Conservation (phyloP, 1,284 basidiomycete genomes). For the Fomitopsis betulina region DNA sequence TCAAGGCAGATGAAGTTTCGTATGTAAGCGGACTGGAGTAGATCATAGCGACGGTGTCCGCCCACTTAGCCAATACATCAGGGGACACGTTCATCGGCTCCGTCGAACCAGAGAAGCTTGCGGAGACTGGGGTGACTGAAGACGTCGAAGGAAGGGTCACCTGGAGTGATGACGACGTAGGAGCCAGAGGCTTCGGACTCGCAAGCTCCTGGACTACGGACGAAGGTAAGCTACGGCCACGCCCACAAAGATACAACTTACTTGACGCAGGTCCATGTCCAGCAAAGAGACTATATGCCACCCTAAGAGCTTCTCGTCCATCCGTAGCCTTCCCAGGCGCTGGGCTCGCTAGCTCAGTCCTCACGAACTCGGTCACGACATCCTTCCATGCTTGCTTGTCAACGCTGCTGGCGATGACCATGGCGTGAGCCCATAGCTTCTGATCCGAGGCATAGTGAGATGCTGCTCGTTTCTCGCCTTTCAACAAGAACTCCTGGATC, state of each 20-base stretch:
- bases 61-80: conserved; percentile 73
- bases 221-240: conserved; percentile 4
- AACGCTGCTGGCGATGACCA: conserved; percentile 91
- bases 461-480: conserved; percentile 84
- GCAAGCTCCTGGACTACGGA: conserved; percentile 71
- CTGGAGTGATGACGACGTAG: conserved; percentile 33
- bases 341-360: conserved; percentile 62
- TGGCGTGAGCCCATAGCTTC: conserved; percentile 92
- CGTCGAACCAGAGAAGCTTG: conserved; percentile 49
- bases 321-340: conserved; percentile 27
- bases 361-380: conserved; percentile 83
- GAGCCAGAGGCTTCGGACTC: conserved; percentile 52
- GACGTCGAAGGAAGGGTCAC: conserved; percentile 34
- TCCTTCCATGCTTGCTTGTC: conserved; percentile 95
- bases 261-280: conserved; percentile 78
- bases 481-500: conserved; percentile 74
- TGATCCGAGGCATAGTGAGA: conserved; percentile 87
- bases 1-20: conserved; percentile 72
- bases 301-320: conserved; percentile 70
- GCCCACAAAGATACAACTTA: conserved; percentile 30
- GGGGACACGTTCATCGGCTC: conserved; percentile 43
- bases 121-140: conserved; percentile 57
- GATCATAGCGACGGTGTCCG: conserved; percentile 84
- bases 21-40: conserved; percentile 66
- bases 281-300: conserved; percentile 84